Evolutionary conservation across 1,139 yeast species (phyloP).

Genomic region (Yamadazyma mexicana): DNA sequence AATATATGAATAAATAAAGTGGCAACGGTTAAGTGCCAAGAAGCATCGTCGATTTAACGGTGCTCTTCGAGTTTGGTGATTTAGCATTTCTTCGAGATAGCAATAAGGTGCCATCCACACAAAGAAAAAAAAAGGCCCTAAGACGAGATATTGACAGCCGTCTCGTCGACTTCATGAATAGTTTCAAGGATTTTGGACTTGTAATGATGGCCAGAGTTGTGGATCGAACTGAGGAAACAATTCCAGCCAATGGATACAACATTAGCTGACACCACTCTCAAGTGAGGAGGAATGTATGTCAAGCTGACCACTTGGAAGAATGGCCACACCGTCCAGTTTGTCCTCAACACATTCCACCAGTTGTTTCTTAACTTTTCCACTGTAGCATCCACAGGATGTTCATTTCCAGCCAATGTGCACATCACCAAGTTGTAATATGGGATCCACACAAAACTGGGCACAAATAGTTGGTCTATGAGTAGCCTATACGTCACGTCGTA

Average conservation of each 20-base stretch:
- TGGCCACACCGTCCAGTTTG: conserved; percentile 50
- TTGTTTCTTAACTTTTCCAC: conserved; percentile 34
- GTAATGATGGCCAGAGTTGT: conserved; percentile 47
- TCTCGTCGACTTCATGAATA: conserved; percentile 40
- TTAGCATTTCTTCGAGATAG: too few relatives aligned
- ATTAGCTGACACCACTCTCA: conserved; percentile 40
- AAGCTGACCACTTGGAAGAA: conserved; percentile 40
- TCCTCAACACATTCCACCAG: conserved; percentile 45
- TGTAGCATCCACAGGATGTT: conserved; percentile 35
- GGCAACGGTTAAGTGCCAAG: too few relatives aligned
- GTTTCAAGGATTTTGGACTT: conserved; percentile 40
- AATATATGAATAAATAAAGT: too few relatives aligned
- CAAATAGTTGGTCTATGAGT: conserved; percentile 35
- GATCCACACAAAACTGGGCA: conserved; percentile 41
- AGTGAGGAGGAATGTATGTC: conserved; percentile 41
- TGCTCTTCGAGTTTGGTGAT: too few relatives aligned
- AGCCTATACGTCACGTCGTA: conserved; percentile 40
- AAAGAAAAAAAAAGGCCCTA: too few relatives aligned
- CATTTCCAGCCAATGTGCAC: conserved; percentile 39
- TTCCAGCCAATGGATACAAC: conserved; percentile 48
- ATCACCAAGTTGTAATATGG: conserved; percentile 46
- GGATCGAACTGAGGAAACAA: conserved; percentile 44
- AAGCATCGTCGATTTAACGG: too few relatives aligned
- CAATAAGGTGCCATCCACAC: too few relatives aligned
- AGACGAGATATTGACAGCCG: conserved; percentile 1